Conservation (phyloP, 2,329 filamentous ascomycete genomes). For the Colletotrichum acutatum region DNA sequence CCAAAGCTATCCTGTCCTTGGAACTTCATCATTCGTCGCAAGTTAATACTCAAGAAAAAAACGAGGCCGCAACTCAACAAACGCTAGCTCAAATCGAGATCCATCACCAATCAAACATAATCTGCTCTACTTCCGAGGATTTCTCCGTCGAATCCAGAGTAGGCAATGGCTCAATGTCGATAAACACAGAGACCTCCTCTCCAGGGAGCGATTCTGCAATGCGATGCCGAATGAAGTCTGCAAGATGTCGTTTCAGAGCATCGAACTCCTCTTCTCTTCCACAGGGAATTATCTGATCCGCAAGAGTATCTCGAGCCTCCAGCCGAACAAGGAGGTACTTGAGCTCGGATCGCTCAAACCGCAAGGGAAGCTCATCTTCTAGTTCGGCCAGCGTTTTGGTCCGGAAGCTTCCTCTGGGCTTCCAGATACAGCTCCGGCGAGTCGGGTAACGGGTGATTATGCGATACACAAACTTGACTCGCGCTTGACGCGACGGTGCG, state of each 20-base stretch:
- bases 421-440: background rate
- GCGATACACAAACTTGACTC: background rate
- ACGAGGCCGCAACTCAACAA: too few species aligned
- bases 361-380: background rate
- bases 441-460: background rate
- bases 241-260: background rate
- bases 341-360: background rate
- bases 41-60: too few species aligned
- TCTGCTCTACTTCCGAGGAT: background rate
- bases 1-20: too few species aligned
- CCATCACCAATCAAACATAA: background rate
- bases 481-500: background rate
- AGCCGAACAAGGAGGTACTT: background rate
- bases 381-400: background rate
- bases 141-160: background rate
- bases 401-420: background rate
- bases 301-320: background rate
- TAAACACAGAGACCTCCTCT: background rate
- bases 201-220: background rate
- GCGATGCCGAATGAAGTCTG: background rate
- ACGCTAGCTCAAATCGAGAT: too few species aligned
- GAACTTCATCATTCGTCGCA: too few species aligned
- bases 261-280: background rate
- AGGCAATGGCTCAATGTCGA: background rate
- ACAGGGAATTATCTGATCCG: background rate